These are phyloP conservation scores for Pelargonium fulgidum DNA, from an alignment of 441 rosid genomes.

Conservation along the genomic window DNA sequence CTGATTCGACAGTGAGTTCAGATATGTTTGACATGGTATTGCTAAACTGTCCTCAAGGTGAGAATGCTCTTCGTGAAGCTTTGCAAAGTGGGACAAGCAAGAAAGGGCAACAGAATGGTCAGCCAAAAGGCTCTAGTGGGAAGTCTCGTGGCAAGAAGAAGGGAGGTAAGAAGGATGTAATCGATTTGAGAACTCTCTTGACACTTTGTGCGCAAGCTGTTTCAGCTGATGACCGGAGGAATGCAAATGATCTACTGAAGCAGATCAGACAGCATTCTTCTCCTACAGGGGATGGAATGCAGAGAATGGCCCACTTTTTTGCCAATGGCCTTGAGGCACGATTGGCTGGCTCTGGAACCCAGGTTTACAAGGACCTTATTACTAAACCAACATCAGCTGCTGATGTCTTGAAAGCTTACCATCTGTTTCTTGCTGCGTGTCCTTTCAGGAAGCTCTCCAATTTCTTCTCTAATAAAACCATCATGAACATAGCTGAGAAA, in stretches of 20 bases:
- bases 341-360: conserved; percentile 39
- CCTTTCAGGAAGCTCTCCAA: conserved; percentile 39
- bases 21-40: conserved; percentile 51
- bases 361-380: conserved; percentile 29
- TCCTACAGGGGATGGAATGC: conserved; percentile 43
- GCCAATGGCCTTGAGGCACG: conserved; percentile 45
- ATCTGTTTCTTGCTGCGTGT: conserved; percentile 36
- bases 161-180: conserved; percentile 28
- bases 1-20: conserved; percentile 33
- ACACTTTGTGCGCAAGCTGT: conserved; percentile 49
- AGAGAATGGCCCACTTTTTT: conserved; percentile 39
- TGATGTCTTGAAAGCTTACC: conserved; percentile 42
- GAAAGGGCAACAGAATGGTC: conserved; percentile 25
- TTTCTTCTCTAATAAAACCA: conserved; percentile 42
- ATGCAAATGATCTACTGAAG: conserved; percentile 30
- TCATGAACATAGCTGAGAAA: conserved; percentile 34
- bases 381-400: conserved; percentile 33
- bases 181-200: conserved; percentile 41
- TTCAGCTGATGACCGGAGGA: conserved; percentile 32
- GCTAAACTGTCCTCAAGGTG: conserved; percentile 33
- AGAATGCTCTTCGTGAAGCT: conserved; percentile 42
- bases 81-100: conserved; percentile 31
- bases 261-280: conserved; percentile 45
- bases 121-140: conserved; percentile 23
- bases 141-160: conserved; percentile 35